Percentiles rank a stretch among this genome's conserved stretches.
Evolutionary conservation across 306 rosid genomes (phyloP).

Genomic region (Trifolium subterraneum): DNA sequence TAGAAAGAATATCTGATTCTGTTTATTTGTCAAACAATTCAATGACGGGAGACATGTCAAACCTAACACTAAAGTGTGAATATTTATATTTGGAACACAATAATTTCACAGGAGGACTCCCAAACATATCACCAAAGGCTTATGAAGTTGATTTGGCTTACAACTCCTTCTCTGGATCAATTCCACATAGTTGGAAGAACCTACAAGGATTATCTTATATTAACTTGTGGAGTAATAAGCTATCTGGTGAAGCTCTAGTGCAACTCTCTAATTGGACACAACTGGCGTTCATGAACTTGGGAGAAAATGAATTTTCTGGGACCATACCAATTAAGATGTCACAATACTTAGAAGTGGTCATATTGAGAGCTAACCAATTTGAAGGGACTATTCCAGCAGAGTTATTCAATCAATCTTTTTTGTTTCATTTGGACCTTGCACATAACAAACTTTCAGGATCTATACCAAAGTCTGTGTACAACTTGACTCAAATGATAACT

Average conservation of each 20-base stretch:
- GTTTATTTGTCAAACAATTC: not conserved
- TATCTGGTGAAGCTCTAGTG: not conserved
- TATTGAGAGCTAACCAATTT: slow-evolving; percentile 10
- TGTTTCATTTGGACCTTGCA: not conserved
- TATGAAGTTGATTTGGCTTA: too few relatives aligned
- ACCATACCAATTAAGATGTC: not conserved
- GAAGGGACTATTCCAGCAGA: slow-evolving; percentile 5
- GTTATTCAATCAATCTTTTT: not conserved
- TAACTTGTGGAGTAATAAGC: too few relatives aligned
- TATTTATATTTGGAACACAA: too few relatives aligned
- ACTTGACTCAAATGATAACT: not conserved
- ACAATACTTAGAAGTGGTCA: not conserved
- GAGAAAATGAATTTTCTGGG: slow-evolving; percentile 15
- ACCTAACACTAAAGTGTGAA: not conserved
- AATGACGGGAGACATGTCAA: not conserved
- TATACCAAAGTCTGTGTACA: not conserved
- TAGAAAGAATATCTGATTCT: too few relatives aligned
- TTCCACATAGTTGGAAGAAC: too few relatives aligned
- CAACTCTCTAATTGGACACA: too few relatives aligned
- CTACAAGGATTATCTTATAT: too few relatives aligned
- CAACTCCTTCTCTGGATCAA: too few relatives aligned
- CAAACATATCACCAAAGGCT: too few relatives aligned
- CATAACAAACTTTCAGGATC: slow-evolving; percentile 9
- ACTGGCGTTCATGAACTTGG: not conserved
- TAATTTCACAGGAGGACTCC: too few relatives aligned